Evolutionary conservation across 106 monocot genomes (phyloP).

Genomic region (Dendrobium huoshanense): DNA sequence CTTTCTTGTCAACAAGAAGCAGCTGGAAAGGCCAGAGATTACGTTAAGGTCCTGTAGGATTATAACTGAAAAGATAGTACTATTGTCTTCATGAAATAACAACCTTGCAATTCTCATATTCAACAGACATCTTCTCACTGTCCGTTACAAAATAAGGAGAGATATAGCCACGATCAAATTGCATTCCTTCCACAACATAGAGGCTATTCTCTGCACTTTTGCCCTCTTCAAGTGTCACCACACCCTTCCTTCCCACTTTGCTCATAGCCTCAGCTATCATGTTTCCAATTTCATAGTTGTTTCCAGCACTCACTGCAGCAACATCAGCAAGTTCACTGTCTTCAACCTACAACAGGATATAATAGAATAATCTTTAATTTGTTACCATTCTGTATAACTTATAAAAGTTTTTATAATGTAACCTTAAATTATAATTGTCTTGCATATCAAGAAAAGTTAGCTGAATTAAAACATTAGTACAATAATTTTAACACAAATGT

Average conservation of each 20-base stretch:
- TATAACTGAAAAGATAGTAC: background rate
- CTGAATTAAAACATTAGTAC: background rate
- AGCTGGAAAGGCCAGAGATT: constrained; percentile 33
- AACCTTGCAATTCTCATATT: constrained; percentile 98
- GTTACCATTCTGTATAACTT: background rate
- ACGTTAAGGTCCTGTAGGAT: background rate
- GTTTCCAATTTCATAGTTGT: constrained; percentile 86
- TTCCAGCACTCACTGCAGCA: constrained; percentile 96
- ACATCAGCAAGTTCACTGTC: constrained; percentile 97
- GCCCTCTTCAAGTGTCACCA: constrained; percentile 95
- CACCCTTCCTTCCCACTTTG: constrained; percentile 93
- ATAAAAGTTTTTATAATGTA: background rate
- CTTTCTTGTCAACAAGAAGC: constrained; percentile 95
- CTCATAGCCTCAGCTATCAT: constrained; percentile 99
- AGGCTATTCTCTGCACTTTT: constrained; percentile 88
- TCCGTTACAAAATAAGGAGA: constrained; percentile 99
- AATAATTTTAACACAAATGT: background rate
- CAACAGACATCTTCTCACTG: constrained; percentile 90
- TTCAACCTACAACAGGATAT: constrained; percentile 49
- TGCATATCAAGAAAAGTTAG: background rate
- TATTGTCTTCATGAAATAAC: background rate
- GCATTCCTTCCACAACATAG: constrained; percentile 97
- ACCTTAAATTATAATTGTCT: background rate
- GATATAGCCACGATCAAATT: constrained; percentile 93
- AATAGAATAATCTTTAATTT: background rate